Evolutionary conservation across 192 early-diverging fungal species (phyloP).

Genomic region (Rhizophagus prolifer): DNA sequence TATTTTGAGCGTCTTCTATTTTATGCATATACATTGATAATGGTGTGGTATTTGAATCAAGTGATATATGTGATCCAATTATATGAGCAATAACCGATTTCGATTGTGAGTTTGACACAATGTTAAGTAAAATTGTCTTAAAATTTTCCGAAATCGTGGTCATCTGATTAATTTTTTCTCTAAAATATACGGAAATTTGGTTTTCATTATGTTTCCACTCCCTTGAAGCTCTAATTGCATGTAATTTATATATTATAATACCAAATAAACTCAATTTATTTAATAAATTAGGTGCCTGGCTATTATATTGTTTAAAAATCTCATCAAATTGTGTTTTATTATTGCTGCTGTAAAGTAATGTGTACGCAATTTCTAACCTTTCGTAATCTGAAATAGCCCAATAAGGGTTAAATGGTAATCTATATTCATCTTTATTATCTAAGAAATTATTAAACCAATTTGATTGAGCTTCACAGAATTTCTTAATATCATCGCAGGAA

Average conservation of each 20-base stretch:
- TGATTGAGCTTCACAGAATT: constrained; percentile 9
- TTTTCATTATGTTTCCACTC: background rate
- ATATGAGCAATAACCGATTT: constrained; percentile 21
- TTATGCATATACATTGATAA: constrained; percentile 14
- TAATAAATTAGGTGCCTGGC: background rate
- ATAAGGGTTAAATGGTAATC: constrained; percentile 29
- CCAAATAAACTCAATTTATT: constrained; percentile 4
- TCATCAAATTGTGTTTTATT: background rate
- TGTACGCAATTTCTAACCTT: background rate
- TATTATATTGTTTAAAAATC: background rate
- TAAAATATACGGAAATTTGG: background rate
- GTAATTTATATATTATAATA: background rate
- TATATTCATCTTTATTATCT: background rate
- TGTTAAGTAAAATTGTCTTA: background rate
- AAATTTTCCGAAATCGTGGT: background rate
- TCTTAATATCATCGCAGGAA: constrained; percentile 12
- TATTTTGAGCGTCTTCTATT: background rate
- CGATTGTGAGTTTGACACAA: background rate
- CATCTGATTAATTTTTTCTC: background rate
- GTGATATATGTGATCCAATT: constrained; percentile 8
- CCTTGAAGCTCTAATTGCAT: constrained; percentile 18
- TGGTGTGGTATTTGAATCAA: constrained; percentile 5
- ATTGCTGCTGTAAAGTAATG: background rate
- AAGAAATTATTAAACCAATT: constrained; percentile 18
- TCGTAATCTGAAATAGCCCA: background rate